phyloP scores from a whole-genome alignment of 257 asterid species.

The Osmanthus fragrans region DNA sequence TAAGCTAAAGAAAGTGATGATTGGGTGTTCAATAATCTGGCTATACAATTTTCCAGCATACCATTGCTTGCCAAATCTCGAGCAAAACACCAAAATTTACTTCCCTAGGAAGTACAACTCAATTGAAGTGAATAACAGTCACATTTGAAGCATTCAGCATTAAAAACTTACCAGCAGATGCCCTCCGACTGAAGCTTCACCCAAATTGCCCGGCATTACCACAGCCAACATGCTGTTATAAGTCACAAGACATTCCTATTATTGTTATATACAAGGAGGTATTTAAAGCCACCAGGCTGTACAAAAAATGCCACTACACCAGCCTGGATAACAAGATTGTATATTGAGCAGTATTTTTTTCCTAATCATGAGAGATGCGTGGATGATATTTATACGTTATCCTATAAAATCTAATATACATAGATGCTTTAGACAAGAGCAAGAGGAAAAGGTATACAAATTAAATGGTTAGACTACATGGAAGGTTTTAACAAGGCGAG shows the following conservation, averaged over 20 bases:
- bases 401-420: not conserved
- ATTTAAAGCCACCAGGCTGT: slow-evolving; percentile 61
- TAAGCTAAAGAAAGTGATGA: not conserved
- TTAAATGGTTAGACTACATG: not conserved
- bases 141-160: not conserved
- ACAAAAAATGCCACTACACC: slow-evolving; percentile 34
- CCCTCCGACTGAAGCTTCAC: slow-evolving; percentile 54
- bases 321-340: slow-evolving; percentile 32
- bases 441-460: not conserved
- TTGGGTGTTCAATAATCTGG: not conserved
- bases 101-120: not conserved
- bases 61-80: not conserved
- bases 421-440: not conserved
- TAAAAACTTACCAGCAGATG: slow-evolving; percentile 47
- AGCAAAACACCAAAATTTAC: not conserved
- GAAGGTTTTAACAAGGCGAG: not conserved
- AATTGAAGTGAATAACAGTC: not conserved
- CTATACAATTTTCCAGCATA: not conserved
- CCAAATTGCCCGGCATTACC: slow-evolving; percentile 63
- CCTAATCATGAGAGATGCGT: slow-evolving; percentile 8
- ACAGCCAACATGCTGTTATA: slow-evolving; percentile 86
- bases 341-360: not conserved
- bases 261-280: slow-evolving; percentile 59
- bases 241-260: slow-evolving; percentile 85
- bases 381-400: slow-evolving; percentile 3